Evolutionary conservation across 2,329 filamentous ascomycete species (phyloP), one percentile per base, ranked within the genome.

Genomic region (Tolypocladium tropicale): DNA sequence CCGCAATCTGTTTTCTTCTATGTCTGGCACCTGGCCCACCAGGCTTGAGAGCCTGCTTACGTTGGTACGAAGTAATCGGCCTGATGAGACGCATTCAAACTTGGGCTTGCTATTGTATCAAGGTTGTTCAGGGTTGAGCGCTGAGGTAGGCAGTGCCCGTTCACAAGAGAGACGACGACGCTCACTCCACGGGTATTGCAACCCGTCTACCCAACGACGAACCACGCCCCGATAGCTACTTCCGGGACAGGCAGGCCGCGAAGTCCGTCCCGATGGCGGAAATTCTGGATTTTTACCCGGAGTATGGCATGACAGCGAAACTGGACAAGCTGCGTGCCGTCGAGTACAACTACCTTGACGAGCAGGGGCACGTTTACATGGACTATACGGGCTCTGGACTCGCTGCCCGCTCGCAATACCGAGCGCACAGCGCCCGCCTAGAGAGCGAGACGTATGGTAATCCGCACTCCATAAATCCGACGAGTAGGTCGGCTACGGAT

Each of bases 311-410:
- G 7, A 73, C 71, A 1, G 52, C 58, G 11, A 55, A 50, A 2
- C 60, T 74, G 4, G 71, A 74, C 37, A 37, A 50, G 48, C 41
- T 58, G 7, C 57, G 57, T 1, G 33, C 55, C 14, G 43, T 14
- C 55, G 69, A 74, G 37, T 75, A 75, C 55, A 56, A 61, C 30
- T 70, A 69, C 37, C 67, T 75, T 21, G 71, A 74, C 59, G 62
- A 67, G 33, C 65, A 74, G 36, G 55, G 64, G 43, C 73, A 75
- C 41, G 60, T 72, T 3, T 75, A 75, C 53, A 64, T 75, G 4
- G 73, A 75, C 63, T 75, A 74, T 59, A 72, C 72, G 1, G 73
- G 73, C 14, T 62, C 71, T 0, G 68, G 72, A 0, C 67, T 75
- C 2, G 65, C 70, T 0, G 65, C 72, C 3, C 62, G 61, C 1